A percentile compares a stretch with the other conserved stretches of the same genome.
Evolutionary conservation across 2,329 filamentous ascomycete genomes (phyloP).

Genomic region (Phyllosticta paracitricarpa): DNA sequence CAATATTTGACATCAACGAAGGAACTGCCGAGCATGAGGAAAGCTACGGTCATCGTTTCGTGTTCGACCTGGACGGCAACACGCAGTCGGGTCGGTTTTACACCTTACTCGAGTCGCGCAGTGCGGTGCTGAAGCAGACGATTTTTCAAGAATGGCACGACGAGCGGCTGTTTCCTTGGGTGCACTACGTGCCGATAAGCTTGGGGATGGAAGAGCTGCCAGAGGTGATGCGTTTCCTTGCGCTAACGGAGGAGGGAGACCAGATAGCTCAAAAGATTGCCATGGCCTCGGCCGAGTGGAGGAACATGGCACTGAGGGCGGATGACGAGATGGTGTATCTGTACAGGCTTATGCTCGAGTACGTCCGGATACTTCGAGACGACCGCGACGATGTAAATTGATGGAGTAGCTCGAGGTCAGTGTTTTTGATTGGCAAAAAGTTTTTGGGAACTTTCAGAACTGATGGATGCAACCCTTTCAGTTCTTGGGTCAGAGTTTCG

Average conservation of each 20-base stretch:
- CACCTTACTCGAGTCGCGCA: conserved; percentile 11
- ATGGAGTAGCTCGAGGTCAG: neutral
- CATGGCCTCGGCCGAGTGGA: conserved; percentile 15
- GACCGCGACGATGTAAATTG: conserved; percentile 1
- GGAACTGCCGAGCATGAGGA: neutral
- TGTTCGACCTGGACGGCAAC: conserved; percentile 18
- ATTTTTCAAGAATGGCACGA: conserved; percentile 30
- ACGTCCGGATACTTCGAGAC: conserved; percentile 13
- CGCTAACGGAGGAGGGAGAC: conserved; percentile 11
- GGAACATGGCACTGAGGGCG: conserved; percentile 13
- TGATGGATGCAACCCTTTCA: neutral
- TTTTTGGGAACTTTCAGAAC: neutral
- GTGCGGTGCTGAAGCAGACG: conserved; percentile 22
- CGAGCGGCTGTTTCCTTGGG: conserved; percentile 24
- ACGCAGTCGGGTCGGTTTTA: conserved; percentile 16
- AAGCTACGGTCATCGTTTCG: conserved; percentile 10
- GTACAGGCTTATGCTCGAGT: conserved; percentile 16
- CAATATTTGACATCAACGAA: conserved; percentile 12
- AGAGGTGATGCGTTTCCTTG: conserved; percentile 13
- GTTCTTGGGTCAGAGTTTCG: too few relatives aligned
- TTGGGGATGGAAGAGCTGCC: conserved; percentile 16
- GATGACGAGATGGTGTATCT: conserved; percentile 17
- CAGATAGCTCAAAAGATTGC: conserved; percentile 16
- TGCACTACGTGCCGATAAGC: conserved; percentile 25
- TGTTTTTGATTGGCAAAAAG: neutral